These are phyloP conservation scores for Fonsecaea nubica DNA, from an alignment of 2,329 filamentous ascomycete species.

Conservation along the genomic window DNA sequence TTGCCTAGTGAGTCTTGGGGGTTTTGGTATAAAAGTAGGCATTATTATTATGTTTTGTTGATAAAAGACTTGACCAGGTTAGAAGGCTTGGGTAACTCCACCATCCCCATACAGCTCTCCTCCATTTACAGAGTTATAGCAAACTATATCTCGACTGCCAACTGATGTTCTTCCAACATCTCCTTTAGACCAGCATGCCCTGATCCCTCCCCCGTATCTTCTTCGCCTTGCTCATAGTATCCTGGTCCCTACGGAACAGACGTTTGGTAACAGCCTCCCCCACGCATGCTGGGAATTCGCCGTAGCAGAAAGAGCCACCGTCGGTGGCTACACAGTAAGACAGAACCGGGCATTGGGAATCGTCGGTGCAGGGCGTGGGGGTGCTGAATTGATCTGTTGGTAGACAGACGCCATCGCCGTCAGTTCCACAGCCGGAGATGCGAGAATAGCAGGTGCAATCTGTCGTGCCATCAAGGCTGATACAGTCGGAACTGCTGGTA, in stretches of 20 bases:
- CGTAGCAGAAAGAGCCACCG: neutral
- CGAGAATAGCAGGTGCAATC: conserved; percentile 5
- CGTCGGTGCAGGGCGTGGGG: neutral
- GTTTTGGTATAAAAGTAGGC: no score
- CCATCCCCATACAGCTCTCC: neutral
- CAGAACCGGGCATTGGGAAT: neutral
- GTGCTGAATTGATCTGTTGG: neutral
- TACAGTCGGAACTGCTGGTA: neutral
- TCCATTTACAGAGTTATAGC: neutral
- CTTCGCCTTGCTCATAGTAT: neutral
- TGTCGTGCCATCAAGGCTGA: neutral
- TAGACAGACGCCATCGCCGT: neutral
- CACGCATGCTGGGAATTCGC: neutral
- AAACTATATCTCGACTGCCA: no score
- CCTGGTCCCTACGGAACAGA: neutral
- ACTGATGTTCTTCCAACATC: neutral
- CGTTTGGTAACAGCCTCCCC: neutral
- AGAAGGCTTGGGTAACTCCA: neutral
- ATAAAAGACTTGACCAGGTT: no score
- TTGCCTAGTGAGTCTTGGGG: neutral
- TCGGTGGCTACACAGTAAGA: neutral
- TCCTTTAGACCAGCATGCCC: neutral
- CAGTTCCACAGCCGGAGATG: neutral
- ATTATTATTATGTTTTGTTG: no score
- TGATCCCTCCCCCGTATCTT: neutral